Conservation (phyloP, 495 filamentous ascomycete genomes). For the Elaphomyces granulatus region DNA sequence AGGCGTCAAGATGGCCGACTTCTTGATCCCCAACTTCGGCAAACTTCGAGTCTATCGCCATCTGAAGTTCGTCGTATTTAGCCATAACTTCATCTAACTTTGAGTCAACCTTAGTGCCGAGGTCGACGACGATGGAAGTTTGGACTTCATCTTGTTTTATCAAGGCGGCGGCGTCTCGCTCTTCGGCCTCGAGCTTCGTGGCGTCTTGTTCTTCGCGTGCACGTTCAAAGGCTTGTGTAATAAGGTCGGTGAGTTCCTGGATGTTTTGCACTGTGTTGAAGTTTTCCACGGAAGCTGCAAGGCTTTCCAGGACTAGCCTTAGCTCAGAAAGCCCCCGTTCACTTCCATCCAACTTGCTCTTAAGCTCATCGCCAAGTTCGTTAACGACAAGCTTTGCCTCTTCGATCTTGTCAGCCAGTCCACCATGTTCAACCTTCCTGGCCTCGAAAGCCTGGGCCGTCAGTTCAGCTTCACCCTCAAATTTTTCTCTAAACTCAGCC, state of each 20-base stretch:
- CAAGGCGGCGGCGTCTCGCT: conserved; percentile 55
- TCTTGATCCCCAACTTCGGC: conserved; percentile 52
- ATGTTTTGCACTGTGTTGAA: conserved; percentile 47
- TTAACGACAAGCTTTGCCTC: conserved; percentile 42
- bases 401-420: conserved; percentile 42
- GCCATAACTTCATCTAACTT: conserved; percentile 60
- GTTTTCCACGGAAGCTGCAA: conserved; percentile 45
- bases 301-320: conserved; percentile 44
- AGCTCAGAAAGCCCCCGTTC: conserved; percentile 39
- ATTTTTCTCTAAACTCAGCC: conserved; percentile 52
- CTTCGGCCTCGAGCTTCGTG: conserved; percentile 57
- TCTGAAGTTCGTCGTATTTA: conserved; percentile 72
- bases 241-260: conserved; percentile 63
- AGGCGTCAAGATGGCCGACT: conserved; percentile 47
- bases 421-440: conserved; percentile 49
- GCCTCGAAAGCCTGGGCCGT: conserved; percentile 71
- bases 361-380: conserved; percentile 51
- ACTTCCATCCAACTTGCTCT: conserved; percentile 45
- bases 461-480: conserved; percentile 52
- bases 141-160: conserved; percentile 53
- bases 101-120: conserved; percentile 58
- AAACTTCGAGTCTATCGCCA: conserved; percentile 51
- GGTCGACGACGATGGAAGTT: conserved; percentile 39
- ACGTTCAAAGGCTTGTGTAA: conserved; percentile 71
- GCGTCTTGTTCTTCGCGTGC: conserved; percentile 53